A percentile compares a stretch with the other conserved stretches of the same genome.
These are phyloP conservation scores for Aspergillus transmontanensis DNA, from an alignment of 2,329 filamentous ascomycete species.

Conservation along the genomic window DNA sequence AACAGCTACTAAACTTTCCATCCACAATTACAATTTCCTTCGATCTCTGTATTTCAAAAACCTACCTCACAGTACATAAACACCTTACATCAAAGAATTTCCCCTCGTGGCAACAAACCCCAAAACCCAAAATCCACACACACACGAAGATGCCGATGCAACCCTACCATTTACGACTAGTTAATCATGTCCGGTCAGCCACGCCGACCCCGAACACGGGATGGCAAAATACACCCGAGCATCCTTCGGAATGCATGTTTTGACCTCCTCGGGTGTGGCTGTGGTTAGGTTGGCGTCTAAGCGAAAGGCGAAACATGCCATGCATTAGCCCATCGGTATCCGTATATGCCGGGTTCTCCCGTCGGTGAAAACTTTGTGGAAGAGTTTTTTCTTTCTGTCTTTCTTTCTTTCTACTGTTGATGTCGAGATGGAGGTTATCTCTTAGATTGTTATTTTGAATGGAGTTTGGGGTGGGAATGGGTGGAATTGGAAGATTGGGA, in stretches of 20 bases:
- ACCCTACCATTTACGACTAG: background rate
- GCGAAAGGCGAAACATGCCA: background rate
- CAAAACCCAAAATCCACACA: background rate
- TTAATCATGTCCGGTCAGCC: background rate
- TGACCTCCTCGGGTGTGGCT: background rate
- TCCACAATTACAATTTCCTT: too few relatives aligned
- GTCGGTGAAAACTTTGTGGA: background rate
- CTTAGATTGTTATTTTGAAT: too few relatives aligned
- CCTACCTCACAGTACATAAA: background rate
- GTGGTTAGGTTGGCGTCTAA: background rate
- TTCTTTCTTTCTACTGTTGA: background rate
- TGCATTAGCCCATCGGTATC: background rate
- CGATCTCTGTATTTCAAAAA: background rate
- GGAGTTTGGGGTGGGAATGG: background rate
- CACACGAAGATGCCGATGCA: background rate
- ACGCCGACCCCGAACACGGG: constrained; percentile 1
- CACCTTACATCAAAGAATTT: background rate
- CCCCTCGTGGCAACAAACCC: background rate
- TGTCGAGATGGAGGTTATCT: background rate
- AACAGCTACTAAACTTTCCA: too few relatives aligned
- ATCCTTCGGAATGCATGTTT: background rate
- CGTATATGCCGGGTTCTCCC: background rate
- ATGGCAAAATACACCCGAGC: background rate
- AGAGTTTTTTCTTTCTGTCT: background rate
- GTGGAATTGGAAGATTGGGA: background rate